Evolutionary conservation across 768 basidiomycete genomes (phyloP).

Genomic region (Termitomyces sp.): DNA sequence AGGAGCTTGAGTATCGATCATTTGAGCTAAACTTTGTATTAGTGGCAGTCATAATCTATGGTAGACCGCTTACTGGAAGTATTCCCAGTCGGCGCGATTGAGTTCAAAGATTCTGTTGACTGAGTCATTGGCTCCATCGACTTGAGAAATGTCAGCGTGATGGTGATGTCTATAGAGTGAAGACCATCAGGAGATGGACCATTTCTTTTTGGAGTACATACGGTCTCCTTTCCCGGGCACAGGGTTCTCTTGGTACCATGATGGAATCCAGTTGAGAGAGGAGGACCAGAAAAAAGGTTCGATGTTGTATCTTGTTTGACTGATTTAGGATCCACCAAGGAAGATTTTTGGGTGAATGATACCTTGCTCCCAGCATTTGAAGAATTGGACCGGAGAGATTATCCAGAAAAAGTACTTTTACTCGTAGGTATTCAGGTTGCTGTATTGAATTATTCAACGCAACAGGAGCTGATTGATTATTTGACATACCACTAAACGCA

Average conservation of each 20-base stretch:
- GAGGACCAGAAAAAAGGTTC: conserved; percentile 69
- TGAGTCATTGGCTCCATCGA: conserved; percentile 24
- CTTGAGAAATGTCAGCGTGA: conserved; percentile 51
- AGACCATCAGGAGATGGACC: background rate
- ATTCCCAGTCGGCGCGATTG: conserved; percentile 2
- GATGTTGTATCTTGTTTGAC: conserved; percentile 38
- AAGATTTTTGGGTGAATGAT: conserved; percentile 6
- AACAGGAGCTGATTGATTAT: background rate
- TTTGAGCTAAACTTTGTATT: conserved; percentile 15
- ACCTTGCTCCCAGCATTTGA: conserved; percentile 59
- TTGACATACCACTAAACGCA: conserved; percentile 30
- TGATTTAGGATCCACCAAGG: background rate
- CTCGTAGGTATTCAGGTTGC: conserved; percentile 32
- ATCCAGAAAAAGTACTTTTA: conserved; percentile 48
- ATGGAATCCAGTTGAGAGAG: conserved; percentile 63
- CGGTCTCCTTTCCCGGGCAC: conserved; percentile 41
- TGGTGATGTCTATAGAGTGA: conserved; percentile 44
- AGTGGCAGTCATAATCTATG: background rate
- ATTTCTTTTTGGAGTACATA: conserved; percentile 21
- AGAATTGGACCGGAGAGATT: conserved; percentile 46
- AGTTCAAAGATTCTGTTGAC: background rate
- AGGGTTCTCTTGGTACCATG: conserved; percentile 52
- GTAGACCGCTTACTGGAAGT: conserved; percentile 10
- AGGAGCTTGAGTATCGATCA: conserved; percentile 38
- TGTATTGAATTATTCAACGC: conserved; percentile 9